A percentile compares a stretch with the other conserved stretches of the same genome.
Conservation (phyloP, 2,329 filamentous ascomycete genomes). For the Aspergillus tubingensis region DNA sequence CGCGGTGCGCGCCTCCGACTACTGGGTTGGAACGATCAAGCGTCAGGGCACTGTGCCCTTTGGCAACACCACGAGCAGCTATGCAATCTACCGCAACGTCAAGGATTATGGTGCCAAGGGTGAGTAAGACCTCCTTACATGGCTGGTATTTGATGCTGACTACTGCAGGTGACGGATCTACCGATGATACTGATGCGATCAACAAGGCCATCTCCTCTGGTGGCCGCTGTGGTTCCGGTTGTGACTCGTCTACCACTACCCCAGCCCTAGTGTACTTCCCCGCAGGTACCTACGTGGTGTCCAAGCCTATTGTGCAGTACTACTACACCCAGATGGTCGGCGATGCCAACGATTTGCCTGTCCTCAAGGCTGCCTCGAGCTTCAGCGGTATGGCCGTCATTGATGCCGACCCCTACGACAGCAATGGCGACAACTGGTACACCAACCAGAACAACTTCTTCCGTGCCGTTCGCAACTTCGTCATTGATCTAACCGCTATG, state of each 20-base stretch:
- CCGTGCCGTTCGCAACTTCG: slow-evolving; percentile 78
- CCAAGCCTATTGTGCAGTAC: slow-evolving; percentile 74
- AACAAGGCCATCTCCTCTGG: slow-evolving; percentile 79
- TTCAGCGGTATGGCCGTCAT: slow-evolving; percentile 88
- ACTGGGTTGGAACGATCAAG: slow-evolving; percentile 72
- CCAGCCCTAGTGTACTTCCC: slow-evolving; percentile 93
- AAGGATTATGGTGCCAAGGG: slow-evolving; percentile 73
- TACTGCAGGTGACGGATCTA: slow-evolving; percentile 60
- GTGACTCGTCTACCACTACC: slow-evolving; percentile 79
- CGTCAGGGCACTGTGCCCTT: slow-evolving; percentile 71
- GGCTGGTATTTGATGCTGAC: slow-evolving; percentile 21
- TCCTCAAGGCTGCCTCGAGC: slow-evolving; percentile 69
- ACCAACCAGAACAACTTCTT: slow-evolving; percentile 84
- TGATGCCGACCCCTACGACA: slow-evolving; percentile 80
- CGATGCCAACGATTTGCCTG: slow-evolving; percentile 71
- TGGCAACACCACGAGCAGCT: slow-evolving; percentile 53
- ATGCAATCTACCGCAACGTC: slow-evolving; percentile 76
- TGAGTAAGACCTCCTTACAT: slow-evolving; percentile 45
- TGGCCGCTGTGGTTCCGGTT: slow-evolving; percentile 74
- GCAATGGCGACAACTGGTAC: slow-evolving; percentile 70
- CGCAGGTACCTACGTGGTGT: slow-evolving; percentile 80
- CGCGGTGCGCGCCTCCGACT: slow-evolving; percentile 47
- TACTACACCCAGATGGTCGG: slow-evolving; percentile 95
- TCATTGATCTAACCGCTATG: slow-evolving; percentile 72
- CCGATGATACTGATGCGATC: slow-evolving; percentile 87